Evolutionary conservation across 495 filamentous ascomycete genomes (phyloP).

Genomic region (Neurospora intermedia): DNA sequence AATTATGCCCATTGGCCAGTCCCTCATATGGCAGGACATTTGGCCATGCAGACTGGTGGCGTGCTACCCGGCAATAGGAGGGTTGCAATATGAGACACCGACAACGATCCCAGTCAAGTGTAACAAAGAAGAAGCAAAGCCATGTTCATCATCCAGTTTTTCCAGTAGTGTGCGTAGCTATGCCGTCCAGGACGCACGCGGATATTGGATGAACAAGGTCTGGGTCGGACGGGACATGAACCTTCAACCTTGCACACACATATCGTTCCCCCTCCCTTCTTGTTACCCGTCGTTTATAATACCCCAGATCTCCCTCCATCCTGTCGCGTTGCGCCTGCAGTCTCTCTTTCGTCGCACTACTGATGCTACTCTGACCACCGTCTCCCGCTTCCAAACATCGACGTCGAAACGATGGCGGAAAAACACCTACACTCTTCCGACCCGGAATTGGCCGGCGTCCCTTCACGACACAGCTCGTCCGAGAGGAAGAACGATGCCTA

Average conservation of each 20-base stretch:
- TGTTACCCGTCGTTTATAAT: neutral
- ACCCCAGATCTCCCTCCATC: neutral
- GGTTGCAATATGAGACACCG: neutral
- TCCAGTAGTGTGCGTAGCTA: neutral
- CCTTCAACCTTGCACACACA: neutral
- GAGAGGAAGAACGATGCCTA: constrained; percentile 1
- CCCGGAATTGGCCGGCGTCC: neutral
- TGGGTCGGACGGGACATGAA: neutral
- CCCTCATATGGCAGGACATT: neutral
- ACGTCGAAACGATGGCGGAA: neutral
- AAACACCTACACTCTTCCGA: neutral
- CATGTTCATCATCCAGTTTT: neutral
- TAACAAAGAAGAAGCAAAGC: neutral
- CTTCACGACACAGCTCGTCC: neutral
- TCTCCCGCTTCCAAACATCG: neutral
- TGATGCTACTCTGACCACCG: neutral
- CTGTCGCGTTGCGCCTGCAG: neutral
- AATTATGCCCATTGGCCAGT: neutral
- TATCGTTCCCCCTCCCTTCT: neutral
- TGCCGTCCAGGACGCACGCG: neutral
- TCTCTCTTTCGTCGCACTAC: neutral
- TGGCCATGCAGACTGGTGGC: neutral
- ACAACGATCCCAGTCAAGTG: neutral
- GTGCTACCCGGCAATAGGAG: neutral
- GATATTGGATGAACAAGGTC: neutral